These are phyloP conservation scores for Corylus avellana DNA, from an alignment of 306 rosid genomes.

Conservation along the genomic window DNA sequence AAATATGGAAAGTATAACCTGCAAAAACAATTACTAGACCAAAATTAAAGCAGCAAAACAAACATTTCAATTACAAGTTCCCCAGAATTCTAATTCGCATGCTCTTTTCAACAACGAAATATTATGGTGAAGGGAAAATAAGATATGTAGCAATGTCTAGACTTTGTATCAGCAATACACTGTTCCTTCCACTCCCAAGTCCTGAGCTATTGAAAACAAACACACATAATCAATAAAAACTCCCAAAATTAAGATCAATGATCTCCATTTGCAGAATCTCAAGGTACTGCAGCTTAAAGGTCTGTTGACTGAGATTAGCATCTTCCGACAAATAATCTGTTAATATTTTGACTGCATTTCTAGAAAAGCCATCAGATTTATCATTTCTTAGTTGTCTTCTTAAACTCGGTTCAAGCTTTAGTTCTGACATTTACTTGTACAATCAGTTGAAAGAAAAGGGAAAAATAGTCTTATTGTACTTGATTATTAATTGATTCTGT, in stretches of 20 bases:
- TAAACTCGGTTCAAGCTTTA: not conserved
- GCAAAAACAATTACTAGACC: constrained; percentile 36
- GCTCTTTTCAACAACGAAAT: not conserved
- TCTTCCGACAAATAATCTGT: not conserved
- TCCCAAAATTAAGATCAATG: not conserved
- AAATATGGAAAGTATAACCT: constrained; percentile 80
- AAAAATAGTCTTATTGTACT: too few species aligned
- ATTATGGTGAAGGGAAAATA: not conserved
- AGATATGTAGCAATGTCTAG: not conserved
- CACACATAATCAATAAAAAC: not conserved
- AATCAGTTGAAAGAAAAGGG: not conserved
- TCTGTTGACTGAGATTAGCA: not conserved
- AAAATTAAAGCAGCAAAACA: constrained; percentile 23
- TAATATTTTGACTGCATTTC: not conserved
- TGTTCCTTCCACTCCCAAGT: not conserved
- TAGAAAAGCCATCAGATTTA: not conserved
- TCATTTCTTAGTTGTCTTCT: not conserved
- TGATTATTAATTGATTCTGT: too few species aligned
- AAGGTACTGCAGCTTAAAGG: not conserved
- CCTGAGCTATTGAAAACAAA: not conserved
- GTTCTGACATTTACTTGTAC: not conserved
- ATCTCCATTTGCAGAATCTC: not conserved
- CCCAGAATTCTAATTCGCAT: too few species aligned
- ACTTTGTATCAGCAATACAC: not conserved
- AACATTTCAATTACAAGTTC: not conserved